Conservation (phyloP, 495 filamentous ascomycete species). For the Hypoxylon subgilvum region DNA sequence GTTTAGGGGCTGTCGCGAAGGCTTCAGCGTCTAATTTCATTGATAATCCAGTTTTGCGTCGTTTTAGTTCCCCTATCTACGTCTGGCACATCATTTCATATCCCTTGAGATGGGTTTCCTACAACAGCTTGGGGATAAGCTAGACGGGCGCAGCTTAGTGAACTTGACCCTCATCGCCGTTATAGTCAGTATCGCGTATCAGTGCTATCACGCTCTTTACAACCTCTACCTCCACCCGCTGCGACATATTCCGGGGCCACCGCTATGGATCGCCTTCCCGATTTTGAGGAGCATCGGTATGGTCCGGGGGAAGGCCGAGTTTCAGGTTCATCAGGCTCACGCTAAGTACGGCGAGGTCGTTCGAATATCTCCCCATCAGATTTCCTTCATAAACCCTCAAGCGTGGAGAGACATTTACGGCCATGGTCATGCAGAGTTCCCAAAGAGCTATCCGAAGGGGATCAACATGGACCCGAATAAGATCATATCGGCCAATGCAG, state of each 20-base stretch:
- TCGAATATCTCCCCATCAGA: constrained; percentile 47
- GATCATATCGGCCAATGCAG: constrained; percentile 42
- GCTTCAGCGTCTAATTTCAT: no score
- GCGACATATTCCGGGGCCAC: constrained; percentile 56
- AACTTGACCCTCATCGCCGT: constrained; percentile 1
- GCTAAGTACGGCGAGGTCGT: constrained; percentile 57
- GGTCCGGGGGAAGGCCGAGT: constrained; percentile 27
- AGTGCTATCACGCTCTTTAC: constrained; percentile 41
- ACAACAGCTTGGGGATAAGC: constrained; percentile 19
- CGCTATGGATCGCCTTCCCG: constrained; percentile 38
- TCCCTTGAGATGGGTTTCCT: no score
- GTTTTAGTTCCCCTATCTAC: no score
- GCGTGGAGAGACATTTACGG: constrained; percentile 63
- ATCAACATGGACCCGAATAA: constrained; percentile 34
- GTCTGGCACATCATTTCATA: no score
- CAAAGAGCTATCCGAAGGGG: constrained; percentile 34
- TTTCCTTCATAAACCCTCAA: constrained; percentile 51
- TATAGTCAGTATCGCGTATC: constrained; percentile 7
- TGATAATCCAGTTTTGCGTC: no score
- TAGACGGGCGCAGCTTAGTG: constrained; percentile 1
- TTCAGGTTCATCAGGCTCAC: constrained; percentile 41
- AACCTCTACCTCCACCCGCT: constrained; percentile 58
- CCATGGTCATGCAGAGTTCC: constrained; percentile 41
- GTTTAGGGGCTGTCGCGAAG: no score
- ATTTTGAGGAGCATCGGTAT: constrained; percentile 15